Evolutionary conservation across 1,284 basidiomycete genomes (phyloP).

Genomic region (Leccinum insolens): DNA sequence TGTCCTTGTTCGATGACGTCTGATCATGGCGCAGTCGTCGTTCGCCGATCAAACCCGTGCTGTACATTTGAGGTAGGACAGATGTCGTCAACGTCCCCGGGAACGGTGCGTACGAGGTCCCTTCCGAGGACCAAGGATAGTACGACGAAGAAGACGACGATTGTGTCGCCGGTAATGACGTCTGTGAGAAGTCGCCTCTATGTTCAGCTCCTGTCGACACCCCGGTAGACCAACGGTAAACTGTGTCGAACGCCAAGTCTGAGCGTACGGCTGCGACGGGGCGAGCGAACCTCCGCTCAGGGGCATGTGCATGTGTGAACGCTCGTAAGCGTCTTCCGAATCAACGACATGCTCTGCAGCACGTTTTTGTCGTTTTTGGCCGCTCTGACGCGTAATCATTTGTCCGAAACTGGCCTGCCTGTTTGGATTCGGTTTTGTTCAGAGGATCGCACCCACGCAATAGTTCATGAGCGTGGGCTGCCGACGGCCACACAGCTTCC

Average conservation of each 20-base stretch:
- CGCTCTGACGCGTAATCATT: constrained; percentile 36
- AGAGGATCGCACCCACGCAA: constrained; percentile 65
- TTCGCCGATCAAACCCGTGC: constrained; percentile 63
- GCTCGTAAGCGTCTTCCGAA: constrained; percentile 35
- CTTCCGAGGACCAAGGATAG: too few relatives aligned
- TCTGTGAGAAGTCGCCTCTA: too few relatives aligned
- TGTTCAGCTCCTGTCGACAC: too few relatives aligned
- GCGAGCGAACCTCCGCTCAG: constrained; percentile 6
- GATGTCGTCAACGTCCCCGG: constrained; percentile 56
- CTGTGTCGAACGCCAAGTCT: constrained; percentile 35
- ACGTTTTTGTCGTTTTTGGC: constrained; percentile 40
- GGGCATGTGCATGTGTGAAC: constrained; percentile 26
- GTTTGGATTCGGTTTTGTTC: constrained; percentile 30
- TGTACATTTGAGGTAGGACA: constrained; percentile 70
- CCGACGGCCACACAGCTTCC: constrained; percentile 77
- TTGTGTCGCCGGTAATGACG: too few relatives aligned
- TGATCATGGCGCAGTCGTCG: constrained; percentile 23
- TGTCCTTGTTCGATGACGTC: constrained; percentile 21
- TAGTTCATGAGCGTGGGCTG: constrained; percentile 73
- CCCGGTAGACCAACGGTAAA: constrained; percentile 1
- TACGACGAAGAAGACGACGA: too few relatives aligned
- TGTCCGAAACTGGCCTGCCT: constrained; percentile 13
- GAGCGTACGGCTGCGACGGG: constrained; percentile 26
- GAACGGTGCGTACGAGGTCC: too few relatives aligned
- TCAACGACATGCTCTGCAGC: constrained; percentile 37